phyloP scores from a whole-genome alignment of 768 basidiomycete species.

The Lactarius hengduanensis region DNA sequence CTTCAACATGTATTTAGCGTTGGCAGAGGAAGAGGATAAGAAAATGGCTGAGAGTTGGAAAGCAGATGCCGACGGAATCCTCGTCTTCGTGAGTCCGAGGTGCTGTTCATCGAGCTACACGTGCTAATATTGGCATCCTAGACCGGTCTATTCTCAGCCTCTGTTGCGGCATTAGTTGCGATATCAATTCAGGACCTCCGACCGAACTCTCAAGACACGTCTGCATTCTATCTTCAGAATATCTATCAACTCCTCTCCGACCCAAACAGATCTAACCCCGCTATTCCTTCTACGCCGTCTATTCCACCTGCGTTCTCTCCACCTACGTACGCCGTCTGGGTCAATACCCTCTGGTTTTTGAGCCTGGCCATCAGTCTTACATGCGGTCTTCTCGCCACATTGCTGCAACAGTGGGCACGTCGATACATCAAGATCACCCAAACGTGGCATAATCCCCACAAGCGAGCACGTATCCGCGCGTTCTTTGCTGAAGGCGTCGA shows the following conservation, averaged over 20 bases:
- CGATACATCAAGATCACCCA: slow-evolving; percentile 4
- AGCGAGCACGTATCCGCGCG: slow-evolving; percentile 3
- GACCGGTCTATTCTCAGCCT: not conserved
- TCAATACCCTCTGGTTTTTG: slow-evolving; percentile 15
- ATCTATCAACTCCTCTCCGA: slow-evolving; percentile 6
- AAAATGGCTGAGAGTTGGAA: not conserved
- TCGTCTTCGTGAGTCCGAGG: not conserved
- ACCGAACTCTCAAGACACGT: slow-evolving; percentile 5
- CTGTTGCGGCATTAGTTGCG: not conserved
- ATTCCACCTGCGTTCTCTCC: slow-evolving; percentile 1
- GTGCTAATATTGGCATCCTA: not conserved
- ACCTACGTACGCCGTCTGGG: slow-evolving; percentile 5
- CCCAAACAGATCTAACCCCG: not conserved
- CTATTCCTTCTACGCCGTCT: not conserved
- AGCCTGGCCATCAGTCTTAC: slow-evolving; percentile 15
- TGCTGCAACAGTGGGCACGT: slow-evolving; percentile 14
- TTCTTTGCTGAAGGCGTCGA: slow-evolving; percentile 13
- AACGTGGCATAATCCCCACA: not conserved
- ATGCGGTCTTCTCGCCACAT: slow-evolving; percentile 8
- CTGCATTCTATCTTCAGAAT: slow-evolving; percentile 7
- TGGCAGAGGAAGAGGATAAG: not conserved
- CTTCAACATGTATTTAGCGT: not conserved
- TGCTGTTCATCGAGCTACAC: not conserved
- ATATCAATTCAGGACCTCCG: slow-evolving; percentile 1
- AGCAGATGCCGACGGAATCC: not conserved